A percentile compares a stretch with the other conserved stretches of the same genome.
Conservation (phyloP, 371 early-diverging fungal genomes). For the Blyttiomyces sp. region DNA sequence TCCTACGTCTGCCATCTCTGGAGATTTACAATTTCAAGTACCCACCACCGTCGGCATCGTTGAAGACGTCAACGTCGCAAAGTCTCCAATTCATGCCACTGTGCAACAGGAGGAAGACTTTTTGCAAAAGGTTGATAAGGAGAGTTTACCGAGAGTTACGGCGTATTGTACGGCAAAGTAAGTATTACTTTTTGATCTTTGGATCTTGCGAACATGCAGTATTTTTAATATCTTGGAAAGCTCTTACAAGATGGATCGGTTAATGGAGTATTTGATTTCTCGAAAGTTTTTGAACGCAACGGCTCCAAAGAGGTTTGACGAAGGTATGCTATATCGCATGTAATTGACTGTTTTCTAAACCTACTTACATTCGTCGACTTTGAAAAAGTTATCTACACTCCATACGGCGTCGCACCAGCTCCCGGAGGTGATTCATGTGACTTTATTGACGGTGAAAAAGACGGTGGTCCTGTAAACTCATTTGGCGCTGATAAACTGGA, state of each 20-base stretch:
- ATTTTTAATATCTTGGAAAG: conserved; percentile 1
- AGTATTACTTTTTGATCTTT: neutral
- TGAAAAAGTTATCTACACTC: neutral
- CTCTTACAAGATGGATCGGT: conserved; percentile 55
- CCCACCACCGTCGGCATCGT: no score
- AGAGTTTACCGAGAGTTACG: conserved; percentile 61
- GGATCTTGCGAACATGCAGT: no score
- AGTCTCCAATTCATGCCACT: no score
- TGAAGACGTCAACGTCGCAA: no score
- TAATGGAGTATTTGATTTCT: conserved; percentile 49
- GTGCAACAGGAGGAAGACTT: conserved; percentile 48
- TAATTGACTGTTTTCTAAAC: neutral
- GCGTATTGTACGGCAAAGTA: conserved; percentile 84
- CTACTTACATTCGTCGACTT: neutral
- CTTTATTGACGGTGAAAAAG: no score
- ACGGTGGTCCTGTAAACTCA: no score
- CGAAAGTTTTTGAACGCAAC: conserved; percentile 40
- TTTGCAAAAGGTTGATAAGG: conserved; percentile 60
- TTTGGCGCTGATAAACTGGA: neutral
- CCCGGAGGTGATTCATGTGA: neutral
- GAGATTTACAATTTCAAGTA: no score
- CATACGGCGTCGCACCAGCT: neutral
- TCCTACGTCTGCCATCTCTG: no score
- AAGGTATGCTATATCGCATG: conserved; percentile 32
- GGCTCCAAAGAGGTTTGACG: conserved; percentile 52